Evolutionary conservation across 805 yeast species (phyloP).

Genomic region (Nakazawaea siamensis): DNA sequence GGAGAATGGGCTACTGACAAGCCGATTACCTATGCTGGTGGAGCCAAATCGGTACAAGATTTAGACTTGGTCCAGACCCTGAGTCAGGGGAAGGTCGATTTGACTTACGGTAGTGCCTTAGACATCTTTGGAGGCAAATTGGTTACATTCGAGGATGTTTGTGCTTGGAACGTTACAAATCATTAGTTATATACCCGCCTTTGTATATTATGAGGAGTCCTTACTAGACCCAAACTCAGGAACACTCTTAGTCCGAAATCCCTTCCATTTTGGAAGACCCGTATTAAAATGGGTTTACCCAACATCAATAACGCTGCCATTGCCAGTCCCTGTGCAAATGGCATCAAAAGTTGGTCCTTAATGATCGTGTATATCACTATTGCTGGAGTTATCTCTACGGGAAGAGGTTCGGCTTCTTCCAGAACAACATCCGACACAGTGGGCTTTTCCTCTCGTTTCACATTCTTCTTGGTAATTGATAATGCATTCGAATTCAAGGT

Average conservation of each 20-base stretch:
- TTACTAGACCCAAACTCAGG: slow-evolving; percentile 4
- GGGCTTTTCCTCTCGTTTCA: too few relatives aligned
- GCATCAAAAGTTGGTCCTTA: slow-evolving; percentile 48
- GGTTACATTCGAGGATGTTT: slow-evolving; percentile 70
- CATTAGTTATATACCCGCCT: slow-evolving; percentile 10
- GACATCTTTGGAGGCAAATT: slow-evolving; percentile 90
- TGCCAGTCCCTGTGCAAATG: slow-evolving; percentile 47
- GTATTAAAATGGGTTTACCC: slow-evolving; percentile 26
- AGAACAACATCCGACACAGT: too few relatives aligned
- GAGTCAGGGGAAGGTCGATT: slow-evolving; percentile 78
- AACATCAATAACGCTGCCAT: slow-evolving; percentile 29
- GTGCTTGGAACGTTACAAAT: slow-evolving; percentile 54
- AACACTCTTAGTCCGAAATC: slow-evolving; percentile 15
- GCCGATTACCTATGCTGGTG: slow-evolving; percentile 93
- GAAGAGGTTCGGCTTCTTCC: slow-evolving; percentile 19
- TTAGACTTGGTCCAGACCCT: slow-evolving; percentile 54
- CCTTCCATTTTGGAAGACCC: slow-evolving; percentile 17
- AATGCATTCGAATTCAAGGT: slow-evolving; percentile 24
- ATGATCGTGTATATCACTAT: slow-evolving; percentile 38
- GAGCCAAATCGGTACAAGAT: slow-evolving; percentile 73
- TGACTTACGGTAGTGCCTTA: slow-evolving; percentile 87
- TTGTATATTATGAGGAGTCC: not conserved
- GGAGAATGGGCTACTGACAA: slow-evolving; percentile 72
- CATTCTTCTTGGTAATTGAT: slow-evolving; percentile 11
- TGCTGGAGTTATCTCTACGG: slow-evolving; percentile 32